Evolutionary conservation across 1,284 basidiomycete species (phyloP).

Genomic region (Ustilago bromivora): DNA sequence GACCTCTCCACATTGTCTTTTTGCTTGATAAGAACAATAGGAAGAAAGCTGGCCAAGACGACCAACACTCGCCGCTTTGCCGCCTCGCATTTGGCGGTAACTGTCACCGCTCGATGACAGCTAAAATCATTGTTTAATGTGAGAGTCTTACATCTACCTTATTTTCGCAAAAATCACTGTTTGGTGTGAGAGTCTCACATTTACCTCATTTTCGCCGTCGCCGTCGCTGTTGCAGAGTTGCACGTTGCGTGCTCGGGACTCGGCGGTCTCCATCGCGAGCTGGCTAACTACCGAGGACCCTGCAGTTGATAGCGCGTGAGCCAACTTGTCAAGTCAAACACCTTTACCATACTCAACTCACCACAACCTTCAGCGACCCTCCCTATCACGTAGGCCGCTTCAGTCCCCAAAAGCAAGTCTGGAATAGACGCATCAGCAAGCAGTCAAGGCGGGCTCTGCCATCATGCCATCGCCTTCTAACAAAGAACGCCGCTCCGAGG

Average conservation of each 20-base stretch:
- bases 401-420: too few species aligned
- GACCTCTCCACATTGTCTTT: background rate
- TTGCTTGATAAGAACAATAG: background rate
- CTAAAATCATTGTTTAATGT: background rate
- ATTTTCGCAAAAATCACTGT: background rate
- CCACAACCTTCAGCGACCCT: background rate
- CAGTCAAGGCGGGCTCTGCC: background rate
- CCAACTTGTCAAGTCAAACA: background rate
- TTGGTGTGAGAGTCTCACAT: background rate
- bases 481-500: slow-evolving; percentile 36
- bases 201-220: too few species aligned
- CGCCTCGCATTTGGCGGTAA: background rate
- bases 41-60: background rate
- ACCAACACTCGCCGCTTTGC: slow-evolving; percentile 13
- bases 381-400: too few species aligned
- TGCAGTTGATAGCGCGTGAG: slow-evolving; percentile 10
- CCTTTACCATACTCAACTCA: too few species aligned
- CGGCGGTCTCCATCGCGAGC: background rate
- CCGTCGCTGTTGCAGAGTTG: too few species aligned
- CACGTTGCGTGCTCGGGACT: background rate
- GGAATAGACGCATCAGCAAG: too few species aligned
- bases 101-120: too few species aligned
- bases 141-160: background rate
- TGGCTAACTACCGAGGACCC: slow-evolving; percentile 7
- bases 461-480: slow-evolving; percentile 18